Conservation (phyloP, 306 rosid species). For the Citrullus amarus region DNA sequence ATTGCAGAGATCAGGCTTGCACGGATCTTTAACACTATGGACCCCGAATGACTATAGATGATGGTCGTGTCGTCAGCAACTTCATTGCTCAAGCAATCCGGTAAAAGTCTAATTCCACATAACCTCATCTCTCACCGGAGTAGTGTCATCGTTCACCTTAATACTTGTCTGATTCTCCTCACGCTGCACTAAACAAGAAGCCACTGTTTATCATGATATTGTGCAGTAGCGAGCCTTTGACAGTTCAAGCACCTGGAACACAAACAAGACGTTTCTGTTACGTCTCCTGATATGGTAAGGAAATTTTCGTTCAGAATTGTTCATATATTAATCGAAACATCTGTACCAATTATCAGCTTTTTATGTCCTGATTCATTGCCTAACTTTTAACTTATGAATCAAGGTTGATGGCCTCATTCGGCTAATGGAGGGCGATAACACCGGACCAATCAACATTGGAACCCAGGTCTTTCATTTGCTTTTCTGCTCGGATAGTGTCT, state of each 20-base stretch:
- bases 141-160: not conserved
- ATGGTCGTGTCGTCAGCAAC: constrained; percentile 97
- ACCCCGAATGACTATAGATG: constrained; percentile 99
- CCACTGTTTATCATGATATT: not conserved
- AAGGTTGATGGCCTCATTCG: constrained; percentile 46
- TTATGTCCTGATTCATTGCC: not conserved
- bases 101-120: constrained; percentile 21
- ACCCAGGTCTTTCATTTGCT: constrained; percentile 22
- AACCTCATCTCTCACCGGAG: not conserved
- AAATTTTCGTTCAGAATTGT: not conserved
- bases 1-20: constrained; percentile 75
- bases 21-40: constrained; percentile 96
- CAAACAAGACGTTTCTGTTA: constrained; percentile 44
- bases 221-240: constrained; percentile 52
- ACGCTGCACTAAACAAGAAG: not conserved
- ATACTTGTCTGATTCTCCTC: not conserved
- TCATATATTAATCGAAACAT: not conserved
- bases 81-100: constrained; percentile 96
- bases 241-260: constrained; percentile 46
- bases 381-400: not conserved
- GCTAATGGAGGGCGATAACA: constrained; percentile 40
- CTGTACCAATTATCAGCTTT: not conserved
- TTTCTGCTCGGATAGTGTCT: not conserved
- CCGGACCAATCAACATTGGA: constrained; percentile 48
- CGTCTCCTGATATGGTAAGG: constrained; percentile 48